Conservation (phyloP, 1,284 basidiomycete genomes). For the Fomitopsis palustris region DNA sequence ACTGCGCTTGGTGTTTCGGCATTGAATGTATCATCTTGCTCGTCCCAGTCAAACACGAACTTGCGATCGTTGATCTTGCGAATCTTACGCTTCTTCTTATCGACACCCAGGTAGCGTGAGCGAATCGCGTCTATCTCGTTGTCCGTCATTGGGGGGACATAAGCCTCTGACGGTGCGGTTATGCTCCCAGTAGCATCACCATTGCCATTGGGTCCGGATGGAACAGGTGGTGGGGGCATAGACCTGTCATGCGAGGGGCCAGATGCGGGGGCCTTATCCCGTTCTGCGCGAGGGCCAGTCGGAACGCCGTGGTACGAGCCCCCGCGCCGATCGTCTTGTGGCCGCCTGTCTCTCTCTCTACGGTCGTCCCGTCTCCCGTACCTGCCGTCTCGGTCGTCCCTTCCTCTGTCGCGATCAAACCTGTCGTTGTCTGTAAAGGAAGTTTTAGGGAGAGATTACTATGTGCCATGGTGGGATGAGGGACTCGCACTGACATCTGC, state of each 20-base stretch:
- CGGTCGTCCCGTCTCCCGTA: conserved; percentile 36
- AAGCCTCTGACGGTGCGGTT: conserved; percentile 40
- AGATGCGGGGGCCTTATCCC: conserved; percentile 41
- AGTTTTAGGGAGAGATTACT: conserved; percentile 11
- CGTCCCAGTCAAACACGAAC: conserved; percentile 99
- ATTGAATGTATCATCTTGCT: conserved; percentile 85
- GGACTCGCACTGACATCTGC: conserved; percentile 42
- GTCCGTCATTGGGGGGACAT: conserved; percentile 70
- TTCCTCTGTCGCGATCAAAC: conserved; percentile 46
- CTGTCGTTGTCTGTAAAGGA: conserved; percentile 55
- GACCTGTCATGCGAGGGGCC: conserved; percentile 27
- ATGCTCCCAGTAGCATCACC: conserved; percentile 3
- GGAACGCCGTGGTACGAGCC: conserved; percentile 55
- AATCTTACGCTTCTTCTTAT: conserved; percentile 90
- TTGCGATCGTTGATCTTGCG: conserved; percentile 94
- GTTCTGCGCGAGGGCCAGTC: conserved; percentile 81
- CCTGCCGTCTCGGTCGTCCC: conserved; percentile 29
- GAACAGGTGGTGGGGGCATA: conserved; percentile 40
- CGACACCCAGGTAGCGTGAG: conserved; percentile 87
- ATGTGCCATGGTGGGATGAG: conserved; percentile 13
- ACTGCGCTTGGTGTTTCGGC: conserved; percentile 62
- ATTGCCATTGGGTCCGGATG: conserved; percentile 11
- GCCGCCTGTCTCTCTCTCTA: conserved; percentile 25
- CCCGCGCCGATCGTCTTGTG: conserved; percentile 22
- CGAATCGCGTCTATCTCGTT: conserved; percentile 76